Conservation (phyloP, 768 basidiomycete genomes). For the Leucogyrophana mollusca region DNA sequence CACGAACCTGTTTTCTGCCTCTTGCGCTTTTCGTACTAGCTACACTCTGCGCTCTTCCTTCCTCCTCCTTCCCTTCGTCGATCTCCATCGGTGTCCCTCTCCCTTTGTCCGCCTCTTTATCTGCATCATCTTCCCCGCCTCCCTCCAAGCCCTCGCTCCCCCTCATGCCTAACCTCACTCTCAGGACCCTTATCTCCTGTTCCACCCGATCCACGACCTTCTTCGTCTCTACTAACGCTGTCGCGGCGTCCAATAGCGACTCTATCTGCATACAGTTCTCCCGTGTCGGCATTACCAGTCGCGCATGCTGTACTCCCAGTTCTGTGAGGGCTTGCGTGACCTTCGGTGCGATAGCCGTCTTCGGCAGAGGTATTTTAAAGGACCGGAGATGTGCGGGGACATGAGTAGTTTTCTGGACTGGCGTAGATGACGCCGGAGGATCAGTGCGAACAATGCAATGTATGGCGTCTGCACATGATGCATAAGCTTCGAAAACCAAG, state of each 20-base stretch:
- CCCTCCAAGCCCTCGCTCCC: constrained; percentile 42
- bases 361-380: constrained; percentile 79
- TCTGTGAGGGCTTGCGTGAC: constrained; percentile 76
- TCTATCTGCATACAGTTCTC: constrained; percentile 78
- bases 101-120: constrained; percentile 29
- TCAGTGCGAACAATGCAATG: constrained; percentile 78
- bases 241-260: constrained; percentile 66
- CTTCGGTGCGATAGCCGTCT: constrained; percentile 70
- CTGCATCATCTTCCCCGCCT: constrained; percentile 33
- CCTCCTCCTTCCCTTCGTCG: constrained; percentile 47
- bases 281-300: constrained; percentile 93
- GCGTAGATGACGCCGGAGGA: constrained; percentile 41
- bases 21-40: constrained; percentile 55
- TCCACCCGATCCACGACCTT: constrained; percentile 83
- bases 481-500: constrained; percentile 13
- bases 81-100: constrained; percentile 46
- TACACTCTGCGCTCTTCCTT: constrained; percentile 66
- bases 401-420: constrained; percentile 75
- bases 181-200: constrained; percentile 76
- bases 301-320: constrained; percentile 66
- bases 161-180: constrained; percentile 55
- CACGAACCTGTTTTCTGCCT: constrained; percentile 54
- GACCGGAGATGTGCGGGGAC: constrained; percentile 83
- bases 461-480: constrained; percentile 47
- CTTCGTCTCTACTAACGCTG: constrained; percentile 83